Evolutionary conservation across 495 filamentous ascomycete genomes (phyloP), one percentile per base, ranked within the genome.

Genomic region (Trichoderma erinaceum): DNA sequence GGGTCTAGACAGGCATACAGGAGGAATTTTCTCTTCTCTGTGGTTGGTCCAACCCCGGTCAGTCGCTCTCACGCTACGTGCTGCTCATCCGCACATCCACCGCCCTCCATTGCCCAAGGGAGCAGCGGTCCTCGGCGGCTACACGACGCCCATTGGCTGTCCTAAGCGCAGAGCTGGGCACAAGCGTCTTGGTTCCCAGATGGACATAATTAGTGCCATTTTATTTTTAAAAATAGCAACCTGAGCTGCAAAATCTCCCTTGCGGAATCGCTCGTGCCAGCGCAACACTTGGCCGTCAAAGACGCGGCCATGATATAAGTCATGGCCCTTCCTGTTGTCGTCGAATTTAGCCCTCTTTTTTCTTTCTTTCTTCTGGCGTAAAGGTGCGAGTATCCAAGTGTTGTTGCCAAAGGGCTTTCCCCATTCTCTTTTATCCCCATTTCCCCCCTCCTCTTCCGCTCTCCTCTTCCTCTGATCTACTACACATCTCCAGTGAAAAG

Each of bases 241-340:
- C 48, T 66, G 41, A 32, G 65, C 41, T 44, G 41, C 65, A 41
- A 66, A 52, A 46, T 0, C 27, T 32, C 43, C 41, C 56, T 27
- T 44, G 41, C 38, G 41, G 77, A 77, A 78, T 65, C 69, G 67
- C 66, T 69, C 66, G 68, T 66, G 56, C 71, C 69, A 66, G 46
- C 66, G 66, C 63, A n/a, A 43, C 18, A 35, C 27, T 66, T 38
- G 67, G 41, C 41, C 68, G 66, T 43, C 66, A 56, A 29, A 32
- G 48, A 66, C 56, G 67, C 66, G 75, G 75, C 76, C 74, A 76
- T 71, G 73, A 81, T 83, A 82, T 83, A 82, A 82, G 79, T 77
- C 79, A 79, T 81, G 75, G 76, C 79, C 78, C 74, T 66, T 75
- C 74, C 73, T 72, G 77, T 75, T 76, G 75, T 75, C 67, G 70